A percentile compares a stretch with the other conserved stretches of the same genome.
Conservation (phyloP, 2,329 filamentous ascomycete species). For the Chaetomiaceae sp. region DNA sequence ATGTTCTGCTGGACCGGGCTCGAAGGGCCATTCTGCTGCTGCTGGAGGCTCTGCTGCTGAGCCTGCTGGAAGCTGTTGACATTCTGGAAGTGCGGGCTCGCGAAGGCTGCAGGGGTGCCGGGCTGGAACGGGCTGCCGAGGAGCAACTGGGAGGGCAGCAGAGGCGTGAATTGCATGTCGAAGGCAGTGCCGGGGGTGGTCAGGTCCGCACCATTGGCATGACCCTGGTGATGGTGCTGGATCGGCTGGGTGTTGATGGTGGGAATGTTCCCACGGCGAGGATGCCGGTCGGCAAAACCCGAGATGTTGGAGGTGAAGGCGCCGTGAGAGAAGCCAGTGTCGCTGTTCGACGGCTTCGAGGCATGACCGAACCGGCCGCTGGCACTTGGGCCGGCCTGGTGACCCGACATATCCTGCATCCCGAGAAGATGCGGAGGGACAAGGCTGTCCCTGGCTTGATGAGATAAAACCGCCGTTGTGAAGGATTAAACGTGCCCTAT, state of each 20-base stretch:
- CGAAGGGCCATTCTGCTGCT: constrained; percentile 58
- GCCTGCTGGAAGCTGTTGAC: constrained; percentile 71
- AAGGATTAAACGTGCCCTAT: constrained; percentile 55
- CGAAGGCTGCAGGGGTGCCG: constrained; percentile 83
- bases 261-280: constrained; percentile 79
- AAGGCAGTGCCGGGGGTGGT: constrained; percentile 82
- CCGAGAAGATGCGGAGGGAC: constrained; percentile 81
- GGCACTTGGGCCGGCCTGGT: constrained; percentile 53
- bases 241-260: constrained; percentile 83
- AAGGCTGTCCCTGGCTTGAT: constrained; percentile 74
- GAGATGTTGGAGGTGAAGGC: constrained; percentile 84
- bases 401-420: constrained; percentile 82
- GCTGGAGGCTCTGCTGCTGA: constrained; percentile 49
- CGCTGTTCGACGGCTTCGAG: constrained; percentile 76
- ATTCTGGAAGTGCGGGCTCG: constrained; percentile 86
- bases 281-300: constrained; percentile 82
- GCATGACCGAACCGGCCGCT: constrained; percentile 64
- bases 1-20: constrained; percentile 75
- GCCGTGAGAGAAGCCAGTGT: constrained; percentile 88
- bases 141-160: constrained; percentile 89
- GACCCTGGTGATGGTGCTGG: constrained; percentile 38
- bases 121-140: constrained; percentile 96
- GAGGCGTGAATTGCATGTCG: constrained; percentile 97
- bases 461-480: constrained; percentile 81
- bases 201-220: constrained; percentile 65